Conservation (phyloP, 306 rosid species). For the Benincasa hispida region DNA sequence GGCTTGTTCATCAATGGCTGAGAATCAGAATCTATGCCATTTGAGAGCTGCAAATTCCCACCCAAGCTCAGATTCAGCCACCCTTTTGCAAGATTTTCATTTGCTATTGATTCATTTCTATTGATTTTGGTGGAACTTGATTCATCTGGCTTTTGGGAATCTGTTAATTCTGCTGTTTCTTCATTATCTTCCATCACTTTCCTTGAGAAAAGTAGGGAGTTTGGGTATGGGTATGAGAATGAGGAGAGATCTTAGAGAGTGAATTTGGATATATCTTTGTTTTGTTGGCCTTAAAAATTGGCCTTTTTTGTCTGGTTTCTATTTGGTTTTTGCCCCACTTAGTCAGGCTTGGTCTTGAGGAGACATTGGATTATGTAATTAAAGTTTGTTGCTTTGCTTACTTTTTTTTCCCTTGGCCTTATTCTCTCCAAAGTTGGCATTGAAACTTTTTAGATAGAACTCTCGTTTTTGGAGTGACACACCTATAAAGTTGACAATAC, state of each 20-base stretch:
- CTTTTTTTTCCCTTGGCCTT: neutral
- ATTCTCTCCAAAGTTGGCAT: neutral
- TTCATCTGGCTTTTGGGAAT: neutral
- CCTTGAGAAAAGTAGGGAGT: too few relatives aligned
- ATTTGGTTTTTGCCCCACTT: constrained; percentile 35
- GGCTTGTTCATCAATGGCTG: constrained; percentile 12
- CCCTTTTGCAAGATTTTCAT: neutral
- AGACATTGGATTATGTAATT: constrained; percentile 59
- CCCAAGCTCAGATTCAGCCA: constrained; percentile 6
- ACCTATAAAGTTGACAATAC: neutral
- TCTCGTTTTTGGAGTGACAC: neutral
- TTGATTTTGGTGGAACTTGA: neutral
- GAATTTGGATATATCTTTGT: constrained; percentile 12
- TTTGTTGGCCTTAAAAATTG: neutral
- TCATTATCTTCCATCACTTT: neutral
- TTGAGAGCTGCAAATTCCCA: neutral
- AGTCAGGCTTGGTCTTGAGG: constrained; percentile 30
- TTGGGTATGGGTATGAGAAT: neutral
- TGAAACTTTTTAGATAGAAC: neutral
- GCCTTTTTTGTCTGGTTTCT: neutral
- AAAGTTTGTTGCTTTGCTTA: constrained; percentile 31
- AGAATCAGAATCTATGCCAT: constrained; percentile 10
- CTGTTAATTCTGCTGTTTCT: neutral
- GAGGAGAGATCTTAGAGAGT: neutral
- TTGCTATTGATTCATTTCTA: neutral